Percentiles rank a stretch among this genome's conserved stretches.
These are phyloP conservation scores for Xerocomus minutiporus DNA, from an alignment of 1,284 basidiomycete genomes.

Conservation along the genomic window DNA sequence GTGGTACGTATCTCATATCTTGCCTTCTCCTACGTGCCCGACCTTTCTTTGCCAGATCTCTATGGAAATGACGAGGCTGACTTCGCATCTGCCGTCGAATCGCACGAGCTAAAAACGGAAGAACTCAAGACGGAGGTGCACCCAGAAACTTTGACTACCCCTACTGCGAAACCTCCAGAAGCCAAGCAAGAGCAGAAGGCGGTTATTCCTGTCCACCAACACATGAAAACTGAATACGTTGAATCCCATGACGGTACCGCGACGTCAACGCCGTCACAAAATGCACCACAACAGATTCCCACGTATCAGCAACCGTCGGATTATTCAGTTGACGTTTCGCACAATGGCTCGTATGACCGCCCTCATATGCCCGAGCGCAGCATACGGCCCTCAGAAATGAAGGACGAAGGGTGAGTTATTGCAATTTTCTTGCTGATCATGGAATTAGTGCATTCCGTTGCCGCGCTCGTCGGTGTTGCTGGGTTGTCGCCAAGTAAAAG, in stretches of 20 bases:
- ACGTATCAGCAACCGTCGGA: slow-evolving; percentile 68
- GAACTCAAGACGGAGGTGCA: slow-evolving; percentile 17
- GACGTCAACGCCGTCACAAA: slow-evolving; percentile 23
- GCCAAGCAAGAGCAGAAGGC: slow-evolving; percentile 19
- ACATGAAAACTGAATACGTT: slow-evolving; percentile 4
- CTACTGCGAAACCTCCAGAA: slow-evolving; percentile 19
- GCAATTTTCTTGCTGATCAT: slow-evolving; percentile 6
- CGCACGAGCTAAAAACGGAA: slow-evolving; percentile 29
- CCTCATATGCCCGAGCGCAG: slow-evolving; percentile 55
- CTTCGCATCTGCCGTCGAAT: slow-evolving; percentile 44
- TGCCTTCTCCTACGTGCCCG: not conserved
- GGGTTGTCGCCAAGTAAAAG: slow-evolving; percentile 30
- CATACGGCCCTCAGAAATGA: slow-evolving; percentile 90
- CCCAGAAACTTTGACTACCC: slow-evolving; percentile 13
- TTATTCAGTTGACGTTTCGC: slow-evolving; percentile 37
- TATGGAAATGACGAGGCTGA: slow-evolving; percentile 75
- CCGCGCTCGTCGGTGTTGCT: slow-evolving; percentile 28
- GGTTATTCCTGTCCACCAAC: slow-evolving; percentile 11
- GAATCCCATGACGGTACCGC: slow-evolving; percentile 15
- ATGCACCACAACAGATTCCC: slow-evolving; percentile 62
- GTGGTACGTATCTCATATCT: slow-evolving; percentile 44
- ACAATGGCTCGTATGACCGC: slow-evolving; percentile 39
- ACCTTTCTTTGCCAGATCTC: slow-evolving; percentile 47
- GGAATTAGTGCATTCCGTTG: slow-evolving; percentile 9
- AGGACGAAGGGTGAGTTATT: slow-evolving; percentile 92